phyloP scores from a whole-genome alignment of 371 early-diverging fungal genomes.

The Syncephalastrum racemosum region DNA sequence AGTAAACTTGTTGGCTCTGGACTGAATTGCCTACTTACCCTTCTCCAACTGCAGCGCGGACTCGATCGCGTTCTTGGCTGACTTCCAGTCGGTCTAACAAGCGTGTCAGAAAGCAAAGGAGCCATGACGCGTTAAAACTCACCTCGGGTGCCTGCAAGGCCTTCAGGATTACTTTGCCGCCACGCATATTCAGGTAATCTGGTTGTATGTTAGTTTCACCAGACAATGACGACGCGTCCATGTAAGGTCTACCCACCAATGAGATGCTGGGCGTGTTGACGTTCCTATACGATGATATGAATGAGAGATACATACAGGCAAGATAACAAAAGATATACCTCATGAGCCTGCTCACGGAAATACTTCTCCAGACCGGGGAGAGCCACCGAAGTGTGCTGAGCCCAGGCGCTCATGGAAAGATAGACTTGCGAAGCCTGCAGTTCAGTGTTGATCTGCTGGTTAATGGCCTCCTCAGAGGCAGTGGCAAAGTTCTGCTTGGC shows the following conservation, averaged over 20 bases:
- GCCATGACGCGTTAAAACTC: conserved; percentile 2
- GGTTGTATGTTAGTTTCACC: neutral
- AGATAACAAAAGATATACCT: conserved; percentile 30
- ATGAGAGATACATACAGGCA: neutral
- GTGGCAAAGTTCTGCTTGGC: conserved; percentile 69
- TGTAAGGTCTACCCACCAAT: conserved; percentile 27
- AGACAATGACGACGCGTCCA: neutral
- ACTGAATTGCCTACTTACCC: conserved; percentile 28
- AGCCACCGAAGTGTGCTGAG: conserved; percentile 51
- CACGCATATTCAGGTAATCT: conserved; percentile 58
- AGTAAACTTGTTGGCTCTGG: neutral
- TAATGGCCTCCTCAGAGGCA: conserved; percentile 65
- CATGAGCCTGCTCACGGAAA: conserved; percentile 53
- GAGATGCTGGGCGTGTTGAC: conserved; percentile 58
- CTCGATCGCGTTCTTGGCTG: conserved; percentile 67
- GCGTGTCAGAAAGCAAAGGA: neutral
- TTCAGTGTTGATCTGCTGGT: conserved; percentile 65
- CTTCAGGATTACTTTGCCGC: conserved; percentile 51
- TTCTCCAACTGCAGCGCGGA: conserved; percentile 69
- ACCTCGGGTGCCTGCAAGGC: conserved; percentile 56
- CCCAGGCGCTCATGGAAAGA: conserved; percentile 60
- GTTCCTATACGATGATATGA: conserved; percentile 35
- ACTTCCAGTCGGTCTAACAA: conserved; percentile 56
- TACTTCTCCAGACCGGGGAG: conserved; percentile 64
- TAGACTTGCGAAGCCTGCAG: conserved; percentile 61